phyloP scores from a whole-genome alignment of 2,329 filamentous ascomycete genomes.

The Fusarium sambucinum region DNA sequence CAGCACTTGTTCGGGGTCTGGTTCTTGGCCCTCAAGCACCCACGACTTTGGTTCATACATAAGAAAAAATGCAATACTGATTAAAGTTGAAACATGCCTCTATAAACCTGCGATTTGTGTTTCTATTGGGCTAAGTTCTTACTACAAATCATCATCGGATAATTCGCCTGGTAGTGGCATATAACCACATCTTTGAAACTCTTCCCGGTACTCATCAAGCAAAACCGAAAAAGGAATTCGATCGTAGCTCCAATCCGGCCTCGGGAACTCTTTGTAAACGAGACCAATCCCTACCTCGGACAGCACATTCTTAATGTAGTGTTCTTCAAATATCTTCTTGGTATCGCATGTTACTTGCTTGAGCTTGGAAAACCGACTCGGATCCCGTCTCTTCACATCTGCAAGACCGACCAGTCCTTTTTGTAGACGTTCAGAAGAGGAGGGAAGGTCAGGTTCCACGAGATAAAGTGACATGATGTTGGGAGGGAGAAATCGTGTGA shows the following conservation, averaged over 20 bases:
- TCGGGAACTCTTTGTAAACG: not conserved
- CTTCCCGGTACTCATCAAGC: not conserved
- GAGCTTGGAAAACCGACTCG: not conserved
- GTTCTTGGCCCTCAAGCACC: not conserved
- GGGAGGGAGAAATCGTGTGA: not conserved
- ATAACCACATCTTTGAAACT: not conserved
- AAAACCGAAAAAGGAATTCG: not conserved
- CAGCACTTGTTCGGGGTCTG: constrained; percentile 18
- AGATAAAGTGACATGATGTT: constrained; percentile 1
- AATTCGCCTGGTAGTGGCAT: not conserved
- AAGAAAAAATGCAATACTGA: not conserved
- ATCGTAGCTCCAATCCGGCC: not conserved
- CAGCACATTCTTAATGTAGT: not conserved
- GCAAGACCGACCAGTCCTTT: not conserved
- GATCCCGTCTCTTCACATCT: not conserved
- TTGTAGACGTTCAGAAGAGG: not conserved
- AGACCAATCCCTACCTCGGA: not conserved
- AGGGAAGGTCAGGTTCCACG: not conserved
- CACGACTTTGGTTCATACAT: not conserved
- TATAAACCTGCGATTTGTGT: not conserved
- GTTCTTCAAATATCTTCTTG: not conserved
- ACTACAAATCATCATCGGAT: not conserved
- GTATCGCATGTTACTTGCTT: not conserved
- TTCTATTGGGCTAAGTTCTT: not conserved
- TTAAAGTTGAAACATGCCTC: not conserved